phyloP scores from a whole-genome alignment of 805 yeast species.

The Ogataea glucozyma region DNA sequence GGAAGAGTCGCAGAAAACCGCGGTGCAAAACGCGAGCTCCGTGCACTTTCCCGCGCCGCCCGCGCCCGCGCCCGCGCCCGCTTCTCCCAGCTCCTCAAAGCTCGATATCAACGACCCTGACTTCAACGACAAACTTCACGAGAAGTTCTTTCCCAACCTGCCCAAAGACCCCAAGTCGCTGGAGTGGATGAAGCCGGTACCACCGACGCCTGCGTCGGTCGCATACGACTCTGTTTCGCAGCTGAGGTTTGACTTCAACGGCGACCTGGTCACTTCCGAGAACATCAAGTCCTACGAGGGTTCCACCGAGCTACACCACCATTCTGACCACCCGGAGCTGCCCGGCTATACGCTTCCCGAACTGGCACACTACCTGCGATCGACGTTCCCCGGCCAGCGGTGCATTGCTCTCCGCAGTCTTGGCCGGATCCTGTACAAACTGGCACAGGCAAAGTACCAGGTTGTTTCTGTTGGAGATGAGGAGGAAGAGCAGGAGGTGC shows the following conservation, averaged over 20 bases:
- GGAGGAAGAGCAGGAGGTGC: slow-evolving; percentile 33
- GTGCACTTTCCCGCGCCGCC: slow-evolving; percentile 70
- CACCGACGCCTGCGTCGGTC: slow-evolving; percentile 41
- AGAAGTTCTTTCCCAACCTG: slow-evolving; percentile 84
- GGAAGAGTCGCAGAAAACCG: slow-evolving; percentile 40
- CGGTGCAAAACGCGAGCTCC: slow-evolving; percentile 35
- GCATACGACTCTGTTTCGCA: slow-evolving; percentile 60
- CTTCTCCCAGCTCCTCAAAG: too few species aligned
- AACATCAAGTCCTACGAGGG: slow-evolving; percentile 20
- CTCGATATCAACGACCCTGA: slow-evolving; percentile 72
- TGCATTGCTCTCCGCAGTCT: slow-evolving; percentile 82
- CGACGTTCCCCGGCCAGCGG: slow-evolving; percentile 81
- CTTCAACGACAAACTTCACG: slow-evolving; percentile 76
- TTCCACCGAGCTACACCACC: slow-evolving; percentile 81
- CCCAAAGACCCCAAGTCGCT: slow-evolving; percentile 79
- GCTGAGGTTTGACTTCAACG: slow-evolving; percentile 85
- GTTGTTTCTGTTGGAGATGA: slow-evolving; percentile 35
- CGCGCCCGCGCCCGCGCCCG: slow-evolving; percentile 26
- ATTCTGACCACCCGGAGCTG: slow-evolving; percentile 79
- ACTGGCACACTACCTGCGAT: slow-evolving; percentile 73
- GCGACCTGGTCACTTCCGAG: slow-evolving; percentile 58
- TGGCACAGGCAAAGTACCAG: slow-evolving; percentile 60
- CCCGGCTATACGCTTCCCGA: slow-evolving; percentile 93
- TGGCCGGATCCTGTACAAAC: slow-evolving; percentile 82
- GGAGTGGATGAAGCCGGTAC: slow-evolving; percentile 87